These are phyloP conservation scores for Eruca vesicaria DNA, from an alignment of 441 rosid species.

Conservation along the genomic window DNA sequence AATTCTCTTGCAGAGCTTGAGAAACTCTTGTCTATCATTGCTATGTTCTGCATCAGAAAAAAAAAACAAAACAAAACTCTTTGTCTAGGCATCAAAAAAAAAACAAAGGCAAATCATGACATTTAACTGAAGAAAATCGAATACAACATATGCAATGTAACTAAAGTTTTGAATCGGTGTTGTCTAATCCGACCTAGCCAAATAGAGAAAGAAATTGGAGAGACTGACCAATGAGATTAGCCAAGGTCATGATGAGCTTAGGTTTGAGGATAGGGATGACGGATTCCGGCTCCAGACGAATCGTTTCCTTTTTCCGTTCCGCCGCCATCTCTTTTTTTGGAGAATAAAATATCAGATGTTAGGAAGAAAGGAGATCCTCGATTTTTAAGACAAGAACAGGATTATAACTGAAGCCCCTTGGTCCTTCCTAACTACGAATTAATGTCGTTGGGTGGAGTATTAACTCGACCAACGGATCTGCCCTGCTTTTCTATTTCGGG, in stretches of 20 bases:
- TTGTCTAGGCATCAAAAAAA: background rate
- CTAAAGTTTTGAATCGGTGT: background rate
- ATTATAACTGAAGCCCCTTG: background rate
- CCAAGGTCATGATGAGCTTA: conserved; percentile 55
- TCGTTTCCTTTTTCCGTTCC: conserved; percentile 53
- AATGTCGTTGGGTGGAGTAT: conserved; percentile 19
- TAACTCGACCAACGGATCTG: conserved; percentile 27
- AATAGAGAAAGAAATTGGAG: background rate
- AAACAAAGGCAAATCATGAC: background rate
- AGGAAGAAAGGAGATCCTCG: background rate
- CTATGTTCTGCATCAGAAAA: conserved; percentile 38
- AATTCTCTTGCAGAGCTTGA: conserved; percentile 75
- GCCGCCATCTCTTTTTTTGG: conserved; percentile 24
- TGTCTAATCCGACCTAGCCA: background rate
- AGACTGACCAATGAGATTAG: conserved; percentile 54
- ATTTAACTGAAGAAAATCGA: background rate
- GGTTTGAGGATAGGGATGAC: conserved; percentile 81
- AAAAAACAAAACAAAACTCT: background rate
- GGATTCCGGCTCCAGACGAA: conserved; percentile 68
- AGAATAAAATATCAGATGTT: background rate
- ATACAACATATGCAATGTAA: background rate
- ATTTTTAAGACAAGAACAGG: background rate
- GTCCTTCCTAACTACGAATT: background rate
- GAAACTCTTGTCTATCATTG: conserved; percentile 61
- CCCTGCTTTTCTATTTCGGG: background rate